These are phyloP conservation scores for Myxozyma mucilagina DNA, from an alignment of 805 yeast species.

Conservation along the genomic window DNA sequence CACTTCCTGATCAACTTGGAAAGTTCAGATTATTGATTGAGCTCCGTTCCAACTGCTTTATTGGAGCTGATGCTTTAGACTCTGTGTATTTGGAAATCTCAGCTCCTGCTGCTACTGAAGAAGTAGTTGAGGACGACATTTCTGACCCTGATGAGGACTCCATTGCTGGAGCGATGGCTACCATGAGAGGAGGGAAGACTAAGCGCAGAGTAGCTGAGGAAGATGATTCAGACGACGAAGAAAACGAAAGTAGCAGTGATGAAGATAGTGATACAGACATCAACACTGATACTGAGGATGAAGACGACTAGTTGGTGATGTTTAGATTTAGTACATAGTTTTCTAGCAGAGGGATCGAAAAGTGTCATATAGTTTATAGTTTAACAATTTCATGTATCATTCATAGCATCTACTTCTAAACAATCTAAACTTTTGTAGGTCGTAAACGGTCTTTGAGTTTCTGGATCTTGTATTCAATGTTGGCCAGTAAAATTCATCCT, in stretches of 20 bases:
- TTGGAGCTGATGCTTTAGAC: conserved; percentile 76
- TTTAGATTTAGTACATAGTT: neutral
- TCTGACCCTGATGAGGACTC: conserved; percentile 70
- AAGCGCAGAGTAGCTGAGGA: conserved; percentile 37
- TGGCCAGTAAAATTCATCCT: too few species aligned
- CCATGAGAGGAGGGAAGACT: conserved; percentile 57
- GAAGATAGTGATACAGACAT: conserved; percentile 33
- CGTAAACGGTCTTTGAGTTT: too few species aligned
- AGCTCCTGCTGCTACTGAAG: conserved; percentile 49
- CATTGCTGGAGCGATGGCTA: conserved; percentile 72
- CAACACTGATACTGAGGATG: conserved; percentile 36
- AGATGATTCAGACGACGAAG: conserved; percentile 61
- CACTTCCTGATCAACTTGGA: conserved; percentile 76
- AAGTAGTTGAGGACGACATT: conserved; percentile 29
- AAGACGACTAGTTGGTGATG: conserved; percentile 8
- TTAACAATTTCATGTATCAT: neutral
- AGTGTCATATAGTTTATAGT: neutral
- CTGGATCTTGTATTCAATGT: too few species aligned
- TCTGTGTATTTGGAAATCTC: conserved; percentile 68
- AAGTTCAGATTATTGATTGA: conserved; percentile 66
- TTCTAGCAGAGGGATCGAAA: neutral
- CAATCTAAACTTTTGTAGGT: too few species aligned
- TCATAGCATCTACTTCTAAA: neutral
- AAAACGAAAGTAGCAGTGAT: conserved; percentile 41
- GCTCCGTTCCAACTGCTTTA: conserved; percentile 72